Conservation (phyloP, 164 flowering plant genomes). For the Litsea cubeba region DNA sequence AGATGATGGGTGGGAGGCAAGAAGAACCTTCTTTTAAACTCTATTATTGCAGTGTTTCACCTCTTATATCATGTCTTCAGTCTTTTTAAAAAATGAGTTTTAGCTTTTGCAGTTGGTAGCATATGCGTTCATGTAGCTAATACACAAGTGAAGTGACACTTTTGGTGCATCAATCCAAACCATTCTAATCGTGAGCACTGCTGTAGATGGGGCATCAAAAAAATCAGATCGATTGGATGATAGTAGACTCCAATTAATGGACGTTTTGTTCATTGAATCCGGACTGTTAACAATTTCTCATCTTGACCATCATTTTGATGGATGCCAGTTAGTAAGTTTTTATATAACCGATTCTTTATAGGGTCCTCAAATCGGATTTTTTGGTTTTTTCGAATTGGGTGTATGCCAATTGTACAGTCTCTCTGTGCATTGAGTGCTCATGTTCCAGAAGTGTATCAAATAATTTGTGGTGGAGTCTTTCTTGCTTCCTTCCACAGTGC, state of each 20-base stretch:
- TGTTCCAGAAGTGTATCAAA: too few species aligned
- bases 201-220: neutral
- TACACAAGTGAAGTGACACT: neutral
- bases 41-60: constrained; percentile 49
- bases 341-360: too few species aligned
- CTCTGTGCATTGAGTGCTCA: too few species aligned
- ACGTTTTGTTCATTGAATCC: neutral
- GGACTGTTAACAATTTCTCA: neutral
- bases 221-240: neutral
- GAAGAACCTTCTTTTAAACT: constrained; percentile 26
- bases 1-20: constrained; percentile 28
- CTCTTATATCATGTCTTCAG: constrained; percentile 24
- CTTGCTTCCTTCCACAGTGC: too few species aligned
- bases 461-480: too few species aligned
- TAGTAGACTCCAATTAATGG: too few species aligned
- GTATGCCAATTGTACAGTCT: too few species aligned
- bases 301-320: neutral
- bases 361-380: too few species aligned
- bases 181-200: neutral
- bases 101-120: neutral
- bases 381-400: too few species aligned
- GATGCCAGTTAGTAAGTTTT: neutral
- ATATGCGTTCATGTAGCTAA: neutral
- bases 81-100: constrained; percentile 18
- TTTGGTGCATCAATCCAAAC: neutral